These are phyloP conservation scores for Cryptococcus hybrid DNA, from an alignment of 1,284 basidiomycete genomes.

Conservation along the genomic window DNA sequence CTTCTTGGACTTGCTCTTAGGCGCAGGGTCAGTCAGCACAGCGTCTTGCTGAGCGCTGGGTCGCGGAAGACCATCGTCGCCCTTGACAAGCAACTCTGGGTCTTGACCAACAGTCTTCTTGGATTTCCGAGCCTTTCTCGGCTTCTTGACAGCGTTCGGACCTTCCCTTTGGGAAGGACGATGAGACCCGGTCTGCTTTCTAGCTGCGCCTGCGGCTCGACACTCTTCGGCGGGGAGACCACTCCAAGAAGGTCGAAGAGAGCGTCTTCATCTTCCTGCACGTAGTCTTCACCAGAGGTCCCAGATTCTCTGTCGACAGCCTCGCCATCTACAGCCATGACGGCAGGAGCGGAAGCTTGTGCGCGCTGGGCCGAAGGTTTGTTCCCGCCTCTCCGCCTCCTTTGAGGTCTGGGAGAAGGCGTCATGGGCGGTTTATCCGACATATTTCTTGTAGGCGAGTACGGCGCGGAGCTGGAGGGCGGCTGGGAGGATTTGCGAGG, in stretches of 20 bases:
- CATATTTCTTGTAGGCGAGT: background rate
- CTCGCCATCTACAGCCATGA: background rate
- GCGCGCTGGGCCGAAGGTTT: constrained; percentile 11
- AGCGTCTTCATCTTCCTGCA: constrained; percentile 25
- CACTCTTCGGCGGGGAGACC: constrained; percentile 2
- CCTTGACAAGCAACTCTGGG: background rate
- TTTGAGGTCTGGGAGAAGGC: background rate
- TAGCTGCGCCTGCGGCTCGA: background rate
- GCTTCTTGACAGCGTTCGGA: constrained; percentile 7
- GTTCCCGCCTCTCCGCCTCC: background rate
- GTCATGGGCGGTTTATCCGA: background rate
- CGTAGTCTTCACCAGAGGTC: background rate
- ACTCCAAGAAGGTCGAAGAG: constrained; percentile 38
- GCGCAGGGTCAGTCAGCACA: background rate
- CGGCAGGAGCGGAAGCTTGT: background rate
- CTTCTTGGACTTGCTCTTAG: constrained; percentile 2
- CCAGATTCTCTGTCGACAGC: background rate
- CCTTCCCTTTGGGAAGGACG: constrained; percentile 12
- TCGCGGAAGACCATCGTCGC: background rate
- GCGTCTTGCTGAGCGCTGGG: background rate
- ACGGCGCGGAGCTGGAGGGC: background rate
- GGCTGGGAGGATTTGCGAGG: background rate
- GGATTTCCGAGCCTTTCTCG: background rate
- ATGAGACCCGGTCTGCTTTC: constrained; percentile 13
- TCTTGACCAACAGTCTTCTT: background rate